Conservation (phyloP, 495 filamentous ascomycete genomes). For the Daldinia childiae region DNA sequence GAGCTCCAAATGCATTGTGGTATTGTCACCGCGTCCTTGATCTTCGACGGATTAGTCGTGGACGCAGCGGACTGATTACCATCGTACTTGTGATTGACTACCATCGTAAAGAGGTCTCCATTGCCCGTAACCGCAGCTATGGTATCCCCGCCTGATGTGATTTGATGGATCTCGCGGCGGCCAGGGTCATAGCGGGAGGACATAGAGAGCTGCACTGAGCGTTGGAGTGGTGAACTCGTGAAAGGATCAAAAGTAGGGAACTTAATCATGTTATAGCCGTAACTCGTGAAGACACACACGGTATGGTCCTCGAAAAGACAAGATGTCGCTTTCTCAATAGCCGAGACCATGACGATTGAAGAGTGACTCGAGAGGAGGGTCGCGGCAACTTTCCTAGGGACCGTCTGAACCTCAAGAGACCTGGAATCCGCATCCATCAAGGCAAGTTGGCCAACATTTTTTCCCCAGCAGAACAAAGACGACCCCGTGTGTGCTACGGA, state of each 20-base stretch:
- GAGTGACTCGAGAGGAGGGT: conserved; percentile 77
- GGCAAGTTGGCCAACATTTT: conserved; percentile 94
- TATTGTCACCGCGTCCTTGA: conserved; percentile 75
- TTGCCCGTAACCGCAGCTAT: conserved; percentile 84
- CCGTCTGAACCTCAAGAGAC: conserved; percentile 81
- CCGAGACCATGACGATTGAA: conserved; percentile 78
- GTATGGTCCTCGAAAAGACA: conserved; percentile 86
- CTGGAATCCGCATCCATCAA: conserved; percentile 94
- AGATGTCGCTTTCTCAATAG: conserved; percentile 89
- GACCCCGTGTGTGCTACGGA: conserved; percentile 85
- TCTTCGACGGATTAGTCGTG: conserved; percentile 89
- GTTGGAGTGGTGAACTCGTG: conserved; percentile 69
- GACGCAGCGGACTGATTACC: conserved; percentile 68
- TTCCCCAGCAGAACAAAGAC: conserved; percentile 92
- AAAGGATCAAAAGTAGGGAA: conserved; percentile 78
- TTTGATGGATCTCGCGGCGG: conserved; percentile 73
- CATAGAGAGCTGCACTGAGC: conserved; percentile 64
- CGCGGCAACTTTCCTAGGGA: conserved; percentile 85
- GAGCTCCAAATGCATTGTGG: conserved; percentile 87
- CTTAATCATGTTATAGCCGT: conserved; percentile 85
- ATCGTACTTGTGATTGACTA: conserved; percentile 72
- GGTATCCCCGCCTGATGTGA: conserved; percentile 85
- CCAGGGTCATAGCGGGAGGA: conserved; percentile 71
- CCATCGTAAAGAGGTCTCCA: conserved; percentile 86
- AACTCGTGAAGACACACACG: conserved; percentile 92